Evolutionary conservation across 1,139 yeast genomes (phyloP), one percentile per base, ranked within the genome.

Genomic region (Blastobotrys persicus): DNA sequence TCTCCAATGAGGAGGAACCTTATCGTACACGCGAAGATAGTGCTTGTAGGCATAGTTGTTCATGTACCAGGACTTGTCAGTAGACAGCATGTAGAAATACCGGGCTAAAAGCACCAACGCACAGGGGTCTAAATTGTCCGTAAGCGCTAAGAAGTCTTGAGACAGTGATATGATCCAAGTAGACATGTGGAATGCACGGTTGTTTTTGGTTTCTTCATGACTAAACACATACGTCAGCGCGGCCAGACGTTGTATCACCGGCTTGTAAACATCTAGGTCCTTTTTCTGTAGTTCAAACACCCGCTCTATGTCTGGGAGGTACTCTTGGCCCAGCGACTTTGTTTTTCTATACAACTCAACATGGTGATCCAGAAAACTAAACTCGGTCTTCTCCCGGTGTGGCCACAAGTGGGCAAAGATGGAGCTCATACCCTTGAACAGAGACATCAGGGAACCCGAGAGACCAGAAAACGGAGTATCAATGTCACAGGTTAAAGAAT

Each of bases 21-120:
- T 34, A 11, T 34, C 39, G 17, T 17, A n/a, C 6, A 34, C 39
- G 11, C 39, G 13, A 12, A 34, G 17, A 20, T 34, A 34, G 19
- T 17, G 39, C 19, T 34, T 34, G 17, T 34, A 34, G 12, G 39
- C 39, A 34, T 34, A 34, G 12, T 34, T 20, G 11, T 20, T 20
- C 9, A 34, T 11, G 17, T 4, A 34, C 39, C 39, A 34, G 12
- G 18, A 17, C 12, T 13, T n/a, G 20, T 34, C 39, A 3, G 39
- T 34, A 6, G 39, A 34, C 4, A 9, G 17, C 3, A 34, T 13
- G 18, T 14, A n/a, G 39, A 34, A 34, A 17, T n/a, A 34, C 6
- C 17, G 39, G 18, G 39, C 39, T 4, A 34, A 7, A 14, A 34
- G 13, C 12, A 34, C 39, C 39, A 34, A 34, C 11, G 39, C 39